Evolutionary conservation across 148 eudicot genomes (phyloP), one percentile per base, ranked within the genome.

Genomic region (Spergularia bocconei): DNA sequence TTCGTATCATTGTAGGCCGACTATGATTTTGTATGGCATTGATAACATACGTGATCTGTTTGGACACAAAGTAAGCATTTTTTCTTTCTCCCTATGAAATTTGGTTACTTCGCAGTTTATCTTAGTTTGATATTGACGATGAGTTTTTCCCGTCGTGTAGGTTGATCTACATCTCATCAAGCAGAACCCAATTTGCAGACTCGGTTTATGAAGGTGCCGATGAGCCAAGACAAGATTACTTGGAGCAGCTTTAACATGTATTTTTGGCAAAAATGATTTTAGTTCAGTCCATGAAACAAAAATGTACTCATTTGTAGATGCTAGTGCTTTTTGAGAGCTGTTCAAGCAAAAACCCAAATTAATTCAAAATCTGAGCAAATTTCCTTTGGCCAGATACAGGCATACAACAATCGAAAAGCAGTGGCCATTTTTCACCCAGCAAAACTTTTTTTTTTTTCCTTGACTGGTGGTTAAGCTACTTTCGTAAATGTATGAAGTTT

Each of bases 31-130:
- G 69, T 84, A 90, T 50, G 92, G 92, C 67, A 80, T 90, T 19
- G 92, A 95, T 56, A 95, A 95, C 84, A 95, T 95, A 65, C 86
- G 97, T 23, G 91, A 89, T 84, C 86, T 92, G 79, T 95, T 90
- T 54, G 97, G 98, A 41, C 97, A 90, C 87, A 94, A 92, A 95
- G 98, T 94, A 86, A 69, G 72, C 19, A 17, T 21, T 69, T 69
- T 21, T 25, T 5, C 21, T 21, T 65, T 33, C 44, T 33, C 58
- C 12, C 19, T 5, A 51, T 50, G 41, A 13, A 52, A 14, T 10
- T 17, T 3, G 5, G 11, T 3, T 33, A 29, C 15, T 14, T 29
- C 4, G 29, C 4, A 2, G 7, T 69, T 13, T 69, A 20, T 69
- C 44, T 29, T 14, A 23, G 58, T 53, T 69, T 52, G 60, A 50